Base-by-base conservation (phyloP, 495 filamentous ascomycete genomes). In the Apodospora peruviana region DNA sequence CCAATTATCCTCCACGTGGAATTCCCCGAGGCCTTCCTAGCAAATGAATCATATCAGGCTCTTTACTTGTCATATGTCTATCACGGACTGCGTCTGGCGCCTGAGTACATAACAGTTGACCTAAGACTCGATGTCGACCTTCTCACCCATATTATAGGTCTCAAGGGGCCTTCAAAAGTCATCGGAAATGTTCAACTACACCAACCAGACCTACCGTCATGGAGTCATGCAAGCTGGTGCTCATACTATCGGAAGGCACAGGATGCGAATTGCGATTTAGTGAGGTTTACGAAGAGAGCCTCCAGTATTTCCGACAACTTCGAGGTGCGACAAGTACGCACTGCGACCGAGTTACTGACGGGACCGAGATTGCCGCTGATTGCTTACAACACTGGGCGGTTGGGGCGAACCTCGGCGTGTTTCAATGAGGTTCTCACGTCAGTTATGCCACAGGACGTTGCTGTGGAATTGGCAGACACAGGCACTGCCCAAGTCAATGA, bases 341-440 rank as follows among this genome's bases (percentile, higher is more conserved):
- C 63, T 17, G 65, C 64, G 34, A 57, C 59, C 8, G 58, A 73
- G 1, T 64, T 70, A n/a, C 65, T 66, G 35, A 63, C 70, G 34
- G 56, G 72, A 38, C 65, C 71, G 16, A 66, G 65, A 22, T 65
- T 77, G 4, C 75, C 79, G 0, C 54, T 88, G 3, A 84, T 85
- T 40, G 82, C 82, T 11, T 88, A 83, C 64, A 86, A 87, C 52
- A 73, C 83, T 5, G 84, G 85, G 3, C 61, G 64, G 1, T 60
- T 79, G 17, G 85, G 86, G 12, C 75, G 80, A 8, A 75, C 71
- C 2, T 90, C 86, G 5, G 73, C 79, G 19, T 80, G 82, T 9
- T 82, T 85, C 65, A 90, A 88, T 53, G 72, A 72, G 23, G 78
- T 81, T 9, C 70, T 90, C 38, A 84, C 83, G 0, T 74, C 78